These are phyloP conservation scores for Fraxinus americana DNA, from an alignment of 257 asterid species.

Conservation along the genomic window DNA sequence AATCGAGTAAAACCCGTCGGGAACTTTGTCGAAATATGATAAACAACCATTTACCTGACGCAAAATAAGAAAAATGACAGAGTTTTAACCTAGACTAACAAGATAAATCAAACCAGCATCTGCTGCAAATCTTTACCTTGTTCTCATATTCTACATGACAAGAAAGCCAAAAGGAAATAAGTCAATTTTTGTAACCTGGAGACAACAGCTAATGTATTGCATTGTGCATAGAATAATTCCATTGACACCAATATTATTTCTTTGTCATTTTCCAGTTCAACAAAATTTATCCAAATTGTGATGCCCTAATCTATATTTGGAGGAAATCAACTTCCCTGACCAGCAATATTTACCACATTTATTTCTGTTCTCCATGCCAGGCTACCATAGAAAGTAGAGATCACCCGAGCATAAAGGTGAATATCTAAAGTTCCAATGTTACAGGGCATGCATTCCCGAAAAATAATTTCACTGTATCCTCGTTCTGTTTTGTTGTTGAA, in stretches of 20 bases:
- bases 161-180: background rate
- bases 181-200: background rate
- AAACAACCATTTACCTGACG: slow-evolving; percentile 87
- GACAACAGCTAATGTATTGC: background rate
- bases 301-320: slow-evolving; percentile 8
- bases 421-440: background rate
- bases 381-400: slow-evolving; percentile 5
- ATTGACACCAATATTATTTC: slow-evolving; percentile 1
- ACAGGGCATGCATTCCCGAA: background rate
- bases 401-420: slow-evolving; percentile 1
- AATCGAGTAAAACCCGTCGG: slow-evolving; percentile 82
- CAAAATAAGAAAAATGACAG: slow-evolving; percentile 14
- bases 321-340: slow-evolving; percentile 3
- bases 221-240: slow-evolving; percentile 1
- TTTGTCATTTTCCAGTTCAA: slow-evolving; percentile 12
- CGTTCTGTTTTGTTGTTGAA: background rate
- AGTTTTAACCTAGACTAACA: slow-evolving; percentile 10
- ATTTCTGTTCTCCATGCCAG: slow-evolving; percentile 14
- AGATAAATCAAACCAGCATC: slow-evolving; percentile 15
- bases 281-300: background rate
- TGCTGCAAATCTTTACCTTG: background rate
- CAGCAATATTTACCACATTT: background rate
- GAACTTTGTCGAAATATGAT: slow-evolving; percentile 79
- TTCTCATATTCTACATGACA: background rate
- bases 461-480: background rate